Percentiles rank a stretch among this genome's conserved stretches.
Evolutionary conservation across 2,329 filamentous ascomycete genomes (phyloP).

Genomic region (Acrodontium crateriforme): DNA sequence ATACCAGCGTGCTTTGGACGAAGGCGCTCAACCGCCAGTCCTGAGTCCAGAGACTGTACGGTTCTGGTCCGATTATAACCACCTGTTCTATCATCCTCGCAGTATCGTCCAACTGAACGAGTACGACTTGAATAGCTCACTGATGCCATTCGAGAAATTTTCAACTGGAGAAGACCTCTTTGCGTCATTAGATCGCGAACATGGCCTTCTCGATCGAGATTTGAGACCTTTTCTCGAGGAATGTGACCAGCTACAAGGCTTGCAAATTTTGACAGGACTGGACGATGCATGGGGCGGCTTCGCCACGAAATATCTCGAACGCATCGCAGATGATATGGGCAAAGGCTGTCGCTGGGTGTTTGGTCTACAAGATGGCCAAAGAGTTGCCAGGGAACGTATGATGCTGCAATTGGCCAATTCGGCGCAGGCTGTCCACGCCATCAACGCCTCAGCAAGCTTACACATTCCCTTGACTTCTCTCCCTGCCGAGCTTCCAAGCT

Average conservation of each 20-base stretch:
- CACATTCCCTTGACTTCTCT: conserved; percentile 61
- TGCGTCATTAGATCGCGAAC: conserved; percentile 41
- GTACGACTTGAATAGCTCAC: conserved; percentile 65
- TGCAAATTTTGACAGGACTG: conserved; percentile 49
- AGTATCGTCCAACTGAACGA: conserved; percentile 80
- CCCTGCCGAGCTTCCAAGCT: conserved; percentile 41
- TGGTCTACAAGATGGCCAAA: conserved; percentile 53
- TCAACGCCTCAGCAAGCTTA: conserved; percentile 59
- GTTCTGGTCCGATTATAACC: conserved; percentile 94
- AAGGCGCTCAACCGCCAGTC: conserved; percentile 48
- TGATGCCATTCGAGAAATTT: conserved; percentile 75
- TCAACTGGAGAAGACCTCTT: conserved; percentile 60
- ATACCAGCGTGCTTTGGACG: conserved; percentile 70
- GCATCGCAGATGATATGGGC: conserved; percentile 76
- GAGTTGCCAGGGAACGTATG: conserved; percentile 41
- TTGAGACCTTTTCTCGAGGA: conserved; percentile 80
- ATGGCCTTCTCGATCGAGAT: conserved; percentile 83
- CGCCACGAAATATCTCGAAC: conserved; percentile 38
- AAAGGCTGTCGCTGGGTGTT: conserved; percentile 81
- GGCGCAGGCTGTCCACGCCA: conserved; percentile 54
- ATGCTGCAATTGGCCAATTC: conserved; percentile 56
- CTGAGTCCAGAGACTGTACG: conserved; percentile 61
- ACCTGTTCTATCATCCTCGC: conserved; percentile 80
- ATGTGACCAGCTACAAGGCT: conserved; percentile 78
- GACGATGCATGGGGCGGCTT: conserved; percentile 40